These are phyloP conservation scores for Ceratocystis papillata DNA, from an alignment of 2,329 filamentous ascomycete species.

Conservation along the genomic window DNA sequence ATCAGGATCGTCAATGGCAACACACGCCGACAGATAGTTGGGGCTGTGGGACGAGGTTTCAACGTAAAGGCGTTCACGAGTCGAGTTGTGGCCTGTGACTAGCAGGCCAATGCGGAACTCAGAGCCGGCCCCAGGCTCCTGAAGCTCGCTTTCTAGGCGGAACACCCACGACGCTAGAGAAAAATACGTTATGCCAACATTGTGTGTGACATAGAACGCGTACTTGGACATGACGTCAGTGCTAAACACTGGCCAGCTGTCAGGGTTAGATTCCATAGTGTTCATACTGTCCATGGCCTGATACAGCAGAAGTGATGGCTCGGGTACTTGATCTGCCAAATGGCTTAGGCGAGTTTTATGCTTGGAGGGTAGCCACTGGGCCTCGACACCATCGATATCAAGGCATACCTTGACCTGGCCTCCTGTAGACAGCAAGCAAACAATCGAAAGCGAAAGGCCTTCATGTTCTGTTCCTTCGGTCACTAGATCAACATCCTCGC, in stretches of 20 bases:
- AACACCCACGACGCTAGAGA: constrained; percentile 54
- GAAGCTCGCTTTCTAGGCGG: constrained; percentile 50
- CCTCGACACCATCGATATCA: constrained; percentile 51
- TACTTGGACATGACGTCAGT: constrained; percentile 51
- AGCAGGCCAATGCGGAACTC: constrained; percentile 53
- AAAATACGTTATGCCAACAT: constrained; percentile 48
- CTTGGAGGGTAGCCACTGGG: constrained; percentile 54
- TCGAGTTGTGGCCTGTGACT: constrained; percentile 46
- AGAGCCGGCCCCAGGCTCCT: constrained; percentile 45
- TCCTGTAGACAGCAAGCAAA: constrained; percentile 51
- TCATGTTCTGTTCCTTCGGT: constrained; percentile 47
- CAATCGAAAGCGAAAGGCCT: constrained; percentile 48
- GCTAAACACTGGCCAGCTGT: constrained; percentile 54
- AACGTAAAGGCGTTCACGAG: constrained; percentile 47
- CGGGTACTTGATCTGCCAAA: constrained; percentile 32
- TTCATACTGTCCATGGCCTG: constrained; percentile 52
- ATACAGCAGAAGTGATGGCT: constrained; percentile 47
- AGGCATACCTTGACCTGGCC: constrained; percentile 52
- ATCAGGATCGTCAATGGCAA: constrained; percentile 49
- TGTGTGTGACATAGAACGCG: constrained; percentile 51
- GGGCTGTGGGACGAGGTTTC: constrained; percentile 39
- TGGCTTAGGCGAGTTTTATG: constrained; percentile 40
- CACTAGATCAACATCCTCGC: constrained; percentile 53
- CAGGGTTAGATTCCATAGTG: constrained; percentile 43
- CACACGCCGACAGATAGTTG: constrained; percentile 43